Evolutionary conservation across 2,329 filamentous ascomycete species (phyloP).

Genomic region (Amauroascus niger): DNA sequence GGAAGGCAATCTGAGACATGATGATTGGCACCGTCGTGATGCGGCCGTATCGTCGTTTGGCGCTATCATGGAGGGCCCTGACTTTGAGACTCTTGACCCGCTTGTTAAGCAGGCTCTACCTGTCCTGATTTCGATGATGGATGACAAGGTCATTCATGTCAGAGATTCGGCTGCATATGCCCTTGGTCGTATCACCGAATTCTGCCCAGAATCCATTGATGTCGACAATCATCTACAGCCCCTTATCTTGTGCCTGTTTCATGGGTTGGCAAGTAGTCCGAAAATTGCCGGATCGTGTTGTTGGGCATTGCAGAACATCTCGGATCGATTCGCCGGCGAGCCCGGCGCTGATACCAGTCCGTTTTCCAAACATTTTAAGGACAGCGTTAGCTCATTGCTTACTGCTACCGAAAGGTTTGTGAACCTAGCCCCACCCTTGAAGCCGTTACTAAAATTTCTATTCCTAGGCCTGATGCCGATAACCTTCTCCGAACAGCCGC

Average conservation of each 20-base stretch:
- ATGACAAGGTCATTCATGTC: constrained; percentile 79
- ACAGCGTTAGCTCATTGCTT: constrained; percentile 77
- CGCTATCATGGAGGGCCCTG: constrained; percentile 96
- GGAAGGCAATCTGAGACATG: constrained; percentile 75
- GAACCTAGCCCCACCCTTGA: neutral
- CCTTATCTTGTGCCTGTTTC: constrained; percentile 80
- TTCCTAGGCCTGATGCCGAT: constrained; percentile 56
- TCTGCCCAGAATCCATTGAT: constrained; percentile 85
- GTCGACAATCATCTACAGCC: constrained; percentile 70
- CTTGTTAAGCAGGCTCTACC: constrained; percentile 92
- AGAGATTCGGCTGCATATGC: constrained; percentile 94
- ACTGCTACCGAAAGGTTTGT: constrained; percentile 65
- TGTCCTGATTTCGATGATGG: constrained; percentile 85
- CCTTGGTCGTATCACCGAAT: constrained; percentile 89
- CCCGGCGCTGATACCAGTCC: constrained; percentile 68
- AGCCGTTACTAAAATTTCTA: constrained; percentile 17
- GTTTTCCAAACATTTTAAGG: constrained; percentile 83
- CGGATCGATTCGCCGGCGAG: constrained; percentile 87
- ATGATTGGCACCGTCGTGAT: constrained; percentile 92
- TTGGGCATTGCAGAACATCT: constrained; percentile 97
- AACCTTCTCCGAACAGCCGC: constrained; percentile 86
- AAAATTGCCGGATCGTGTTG: constrained; percentile 99
- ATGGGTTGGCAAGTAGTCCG: constrained; percentile 75
- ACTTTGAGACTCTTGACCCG: constrained; percentile 81
- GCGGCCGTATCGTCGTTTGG: constrained; percentile 95